Evolutionary conservation across 208 protist genomes (phyloP), one percentile per base, ranked within the genome.

Genomic region (Crithidia brevicula): DNA sequence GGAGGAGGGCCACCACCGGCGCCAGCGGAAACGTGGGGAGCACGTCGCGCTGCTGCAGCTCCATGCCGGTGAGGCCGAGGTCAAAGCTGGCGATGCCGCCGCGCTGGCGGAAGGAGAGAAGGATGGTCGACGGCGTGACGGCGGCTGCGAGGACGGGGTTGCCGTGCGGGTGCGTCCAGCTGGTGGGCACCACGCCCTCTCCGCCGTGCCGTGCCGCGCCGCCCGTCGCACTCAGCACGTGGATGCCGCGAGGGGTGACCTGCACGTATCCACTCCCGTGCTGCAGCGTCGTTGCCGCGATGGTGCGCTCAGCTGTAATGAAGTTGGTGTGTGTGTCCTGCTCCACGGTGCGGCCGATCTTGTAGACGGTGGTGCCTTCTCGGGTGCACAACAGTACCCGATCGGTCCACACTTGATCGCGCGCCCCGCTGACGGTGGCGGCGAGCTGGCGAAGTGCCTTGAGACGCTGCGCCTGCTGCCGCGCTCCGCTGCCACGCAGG

Each of bases 71-170:
- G 42, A 82, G 49, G 27, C 83, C 81, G 53, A 93, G 86, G 51
- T 85, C 72, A 53, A 95, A 95, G 56, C 76, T 85, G n/a, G 85
- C 79, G 42, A 95, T 79, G 34, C 86, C 87, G 52, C 89, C 86
- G 51, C 79, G 78, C 53, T 87, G 79, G 4, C 68, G 73, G 47
- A 95, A 89, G 18, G 81, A 81, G 7, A 91, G 69, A 5, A 93
- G 56, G 22, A 88, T 74, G 9, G 61, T 77, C 11, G 68, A 82
- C 9, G 78, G 72, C 56, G 83, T 87, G 25, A 79, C 78, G 18
- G 74, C 85, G 10, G 87, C 90, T 13, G 90, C 87, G 51, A 90
- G 63, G 43, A 95, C 89, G 33, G 79, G 59, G 67, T 87, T 95
- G 47, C 81, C 79, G 53, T 93, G 83, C 28, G 85, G 85, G 72